phyloP scores from a whole-genome alignment of 2,329 filamentous ascomycete genomes.

The Sarocladium kiliense region DNA sequence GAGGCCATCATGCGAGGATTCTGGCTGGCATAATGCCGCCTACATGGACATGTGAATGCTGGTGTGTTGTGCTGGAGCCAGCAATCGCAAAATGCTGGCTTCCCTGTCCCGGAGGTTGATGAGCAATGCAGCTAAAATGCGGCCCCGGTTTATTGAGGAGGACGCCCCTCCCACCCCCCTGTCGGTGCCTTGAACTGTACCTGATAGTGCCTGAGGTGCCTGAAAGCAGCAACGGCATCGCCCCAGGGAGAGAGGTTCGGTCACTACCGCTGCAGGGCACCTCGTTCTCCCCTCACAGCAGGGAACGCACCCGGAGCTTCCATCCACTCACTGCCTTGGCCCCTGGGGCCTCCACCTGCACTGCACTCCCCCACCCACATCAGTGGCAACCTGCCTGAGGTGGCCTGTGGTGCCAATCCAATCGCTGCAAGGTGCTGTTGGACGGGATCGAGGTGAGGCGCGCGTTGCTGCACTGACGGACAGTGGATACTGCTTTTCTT shows the following conservation, averaged over 20 bases:
- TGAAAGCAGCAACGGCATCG: neutral
- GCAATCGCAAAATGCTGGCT: too few species aligned
- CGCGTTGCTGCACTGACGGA: neutral
- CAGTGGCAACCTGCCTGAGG: too few species aligned
- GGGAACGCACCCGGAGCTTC: neutral
- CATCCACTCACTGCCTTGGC: too few species aligned
- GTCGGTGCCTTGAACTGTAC: neutral
- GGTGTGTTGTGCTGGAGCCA: too few species aligned
- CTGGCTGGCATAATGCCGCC: too few species aligned
- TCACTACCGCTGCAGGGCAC: too few species aligned
- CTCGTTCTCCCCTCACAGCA: neutral
- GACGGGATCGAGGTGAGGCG: neutral
- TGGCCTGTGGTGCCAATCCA: neutral
- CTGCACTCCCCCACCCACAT: neutral
- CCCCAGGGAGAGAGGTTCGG: too few species aligned
- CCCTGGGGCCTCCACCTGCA: too few species aligned
- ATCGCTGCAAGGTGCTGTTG: neutral
- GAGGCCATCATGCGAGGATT: neutral
- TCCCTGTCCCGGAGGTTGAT: neutral
- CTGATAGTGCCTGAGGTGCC: neutral
- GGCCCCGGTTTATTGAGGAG: neutral
- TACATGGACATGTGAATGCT: neutral
- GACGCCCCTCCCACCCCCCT: neutral
- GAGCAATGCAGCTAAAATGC: conserved; percentile 6
- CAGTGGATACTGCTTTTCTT: neutral